A percentile compares a stretch with the other conserved stretches of the same genome.
phyloP scores from a whole-genome alignment of 2,329 filamentous ascomycete species.

The Phaeoacremonium minimum region DNA sequence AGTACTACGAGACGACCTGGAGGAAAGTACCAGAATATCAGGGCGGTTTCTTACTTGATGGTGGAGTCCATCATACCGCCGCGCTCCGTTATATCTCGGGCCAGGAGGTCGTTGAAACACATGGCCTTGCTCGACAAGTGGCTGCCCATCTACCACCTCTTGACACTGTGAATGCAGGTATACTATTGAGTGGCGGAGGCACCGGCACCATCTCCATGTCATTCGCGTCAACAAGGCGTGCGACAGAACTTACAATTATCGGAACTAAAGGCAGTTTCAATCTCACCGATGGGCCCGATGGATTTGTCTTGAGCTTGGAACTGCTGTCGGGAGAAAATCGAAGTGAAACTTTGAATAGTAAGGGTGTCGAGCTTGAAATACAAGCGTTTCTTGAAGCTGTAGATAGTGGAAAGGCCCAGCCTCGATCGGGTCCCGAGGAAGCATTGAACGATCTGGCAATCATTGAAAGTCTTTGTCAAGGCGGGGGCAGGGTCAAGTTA shows the following conservation, averaged over 20 bases:
- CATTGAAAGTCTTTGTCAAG: no score
- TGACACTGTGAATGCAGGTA: constrained; percentile 57
- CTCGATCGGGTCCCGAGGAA: constrained; percentile 50
- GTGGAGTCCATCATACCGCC: constrained; percentile 66
- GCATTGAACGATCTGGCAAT: constrained; percentile 59
- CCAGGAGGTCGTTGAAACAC: constrained; percentile 43
- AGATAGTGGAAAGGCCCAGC: constrained; percentile 39
- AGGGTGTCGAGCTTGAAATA: constrained; percentile 55
- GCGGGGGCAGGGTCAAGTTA: no score
- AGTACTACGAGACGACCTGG: constrained; percentile 49
- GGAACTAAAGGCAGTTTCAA: constrained; percentile 54
- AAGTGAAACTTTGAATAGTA: constrained; percentile 8
- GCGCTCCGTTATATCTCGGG: constrained; percentile 53
- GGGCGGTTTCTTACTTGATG: constrained; percentile 70
- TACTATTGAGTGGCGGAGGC: constrained; percentile 48
- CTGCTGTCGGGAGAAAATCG: constrained; percentile 18
- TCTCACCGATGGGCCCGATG: constrained; percentile 37
- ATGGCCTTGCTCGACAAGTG: constrained; percentile 38
- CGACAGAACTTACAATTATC: constrained; percentile 51
- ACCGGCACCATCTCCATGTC: constrained; percentile 54
- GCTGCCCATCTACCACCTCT: constrained; percentile 60
- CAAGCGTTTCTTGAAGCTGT: constrained; percentile 55
- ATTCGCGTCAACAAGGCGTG: constrained; percentile 49
- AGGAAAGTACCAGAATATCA: constrained; percentile 63
- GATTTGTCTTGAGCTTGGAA: constrained; percentile 8